Evolutionary conservation across 371 early-diverging fungal genomes (phyloP).

Genomic region (Haplosporangium sp.): DNA sequence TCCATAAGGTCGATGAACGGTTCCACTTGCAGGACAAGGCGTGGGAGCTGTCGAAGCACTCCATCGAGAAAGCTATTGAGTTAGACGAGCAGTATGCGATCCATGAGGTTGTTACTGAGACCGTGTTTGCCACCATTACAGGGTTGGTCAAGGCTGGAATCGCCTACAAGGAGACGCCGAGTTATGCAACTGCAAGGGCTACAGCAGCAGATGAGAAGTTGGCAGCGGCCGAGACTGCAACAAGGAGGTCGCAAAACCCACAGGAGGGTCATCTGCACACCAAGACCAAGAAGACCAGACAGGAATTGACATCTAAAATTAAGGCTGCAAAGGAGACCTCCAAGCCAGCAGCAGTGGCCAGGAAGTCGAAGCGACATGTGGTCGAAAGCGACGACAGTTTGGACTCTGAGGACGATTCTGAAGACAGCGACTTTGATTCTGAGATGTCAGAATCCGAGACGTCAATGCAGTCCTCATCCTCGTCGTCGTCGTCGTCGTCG

Average conservation of each 20-base stretch:
- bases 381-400: conserved; percentile 11
- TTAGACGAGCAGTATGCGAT: conserved; percentile 69
- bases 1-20: conserved; percentile 61
- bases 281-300: conserved; percentile 8
- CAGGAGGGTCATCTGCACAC: conserved; percentile 9
- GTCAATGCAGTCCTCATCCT: neutral
- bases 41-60: conserved; percentile 61
- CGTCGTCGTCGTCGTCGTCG: conserved; percentile 15
- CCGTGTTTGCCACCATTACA: conserved; percentile 62
- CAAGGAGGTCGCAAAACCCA: conserved; percentile 15
- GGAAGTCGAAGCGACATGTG: neutral
- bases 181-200: conserved; percentile 45
- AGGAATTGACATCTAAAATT: neutral
- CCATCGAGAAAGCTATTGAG: conserved; percentile 63
- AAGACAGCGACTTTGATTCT: conserved; percentile 18
- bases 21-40: conserved; percentile 64
- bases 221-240: neutral
- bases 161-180: conserved; percentile 69
- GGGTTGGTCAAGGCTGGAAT: conserved; percentile 70
- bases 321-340: neutral
- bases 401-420: conserved; percentile 12
- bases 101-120: conserved; percentile 65
- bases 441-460: conserved; percentile 17
- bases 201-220: conserved; percentile 1
- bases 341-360: conserved; percentile 1